These are phyloP conservation scores for Fusarium mexicanum DNA, from an alignment of 2,329 filamentous ascomycete genomes.

Conservation along the genomic window DNA sequence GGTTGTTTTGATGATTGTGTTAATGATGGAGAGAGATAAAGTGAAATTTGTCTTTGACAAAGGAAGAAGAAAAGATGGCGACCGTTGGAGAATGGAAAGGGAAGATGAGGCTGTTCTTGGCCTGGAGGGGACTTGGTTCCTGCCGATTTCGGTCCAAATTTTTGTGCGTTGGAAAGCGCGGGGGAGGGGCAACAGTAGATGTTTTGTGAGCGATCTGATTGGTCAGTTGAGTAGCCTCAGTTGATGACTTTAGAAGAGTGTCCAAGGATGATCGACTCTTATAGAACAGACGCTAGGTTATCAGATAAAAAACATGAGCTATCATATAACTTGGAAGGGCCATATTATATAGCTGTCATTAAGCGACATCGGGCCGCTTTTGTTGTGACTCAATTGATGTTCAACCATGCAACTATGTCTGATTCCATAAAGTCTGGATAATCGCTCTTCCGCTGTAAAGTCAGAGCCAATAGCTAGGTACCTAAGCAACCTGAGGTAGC, in stretches of 20 bases:
- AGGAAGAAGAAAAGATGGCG: conserved; percentile 18
- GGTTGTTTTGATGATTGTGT: not conserved
- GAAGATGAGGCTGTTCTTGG: not conserved
- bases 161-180: conserved; percentile 11
- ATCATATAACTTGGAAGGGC: not conserved
- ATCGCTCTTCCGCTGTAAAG: conserved; percentile 26
- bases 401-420: not conserved
- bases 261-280: not conserved
- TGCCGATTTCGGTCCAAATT: conserved; percentile 33
- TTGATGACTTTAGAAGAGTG: not conserved
- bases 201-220: conserved; percentile 10
- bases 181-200: conserved; percentile 21
- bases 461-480: not conserved
- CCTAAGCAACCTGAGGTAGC: no score
- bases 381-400: conserved; percentile 25
- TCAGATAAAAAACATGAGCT: not conserved
- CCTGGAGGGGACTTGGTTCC: not conserved
- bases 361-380: conserved; percentile 22
- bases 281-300: not conserved
- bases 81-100: conserved; percentile 27
- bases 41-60: conserved; percentile 13
- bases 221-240: not conserved
- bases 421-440: conserved; percentile 27
- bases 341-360: not conserved
- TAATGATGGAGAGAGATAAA: not conserved